Evolutionary conservation across 768 basidiomycete genomes (phyloP), one percentile per base, ranked within the genome.

Genomic region (Coprinopsis marcescibilis): DNA sequence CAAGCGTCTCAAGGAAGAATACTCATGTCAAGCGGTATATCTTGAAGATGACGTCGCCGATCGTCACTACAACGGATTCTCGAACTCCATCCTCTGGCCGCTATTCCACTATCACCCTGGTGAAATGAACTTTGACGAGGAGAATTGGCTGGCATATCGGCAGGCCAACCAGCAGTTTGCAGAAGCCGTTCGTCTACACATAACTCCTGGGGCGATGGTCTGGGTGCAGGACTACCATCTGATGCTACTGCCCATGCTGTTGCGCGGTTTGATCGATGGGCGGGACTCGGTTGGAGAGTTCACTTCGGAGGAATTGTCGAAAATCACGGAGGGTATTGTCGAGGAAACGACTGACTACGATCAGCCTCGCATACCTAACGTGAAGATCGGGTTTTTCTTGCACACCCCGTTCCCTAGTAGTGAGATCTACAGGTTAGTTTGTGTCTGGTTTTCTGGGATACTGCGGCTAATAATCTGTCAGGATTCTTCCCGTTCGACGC

Each of bases 111-210:
- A 97, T 68, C 95, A 98, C 65, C 96, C 96, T 6, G 95, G 95
- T 53, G 96, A 98, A 70, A 98, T 99, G 93, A 95, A 92, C 67
- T 99, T 99, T 60, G 95, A 97, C 65, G 92, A 96, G 70, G 89
- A 89, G 61, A 90, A 98, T 63, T 99, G 96, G 96, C 80, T 84
- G 44, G 96, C 92, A 12, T 99, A 98, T 66, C 83, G 96, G 29
- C 92, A 96, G 65, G 95, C 95, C 37, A 99, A 98, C 65, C 72
- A 94, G 69, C 76, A 81, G 55, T 99, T 99, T 59, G 95, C 96
- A 0, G 87, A 97, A 64, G 89, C 76, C 17, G 89, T 98, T 48
- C 76, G 80, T 51, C 71, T 75, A 37, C 87, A 92, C 62, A 71
- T 92, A 46, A 78, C 75, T 4, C 83, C 88, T 1, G 91, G 89